Evolutionary conservation across 148 eudicot species (phyloP), one percentile per base, ranked within the genome.

Genomic region (Beta vulgaris): DNA sequence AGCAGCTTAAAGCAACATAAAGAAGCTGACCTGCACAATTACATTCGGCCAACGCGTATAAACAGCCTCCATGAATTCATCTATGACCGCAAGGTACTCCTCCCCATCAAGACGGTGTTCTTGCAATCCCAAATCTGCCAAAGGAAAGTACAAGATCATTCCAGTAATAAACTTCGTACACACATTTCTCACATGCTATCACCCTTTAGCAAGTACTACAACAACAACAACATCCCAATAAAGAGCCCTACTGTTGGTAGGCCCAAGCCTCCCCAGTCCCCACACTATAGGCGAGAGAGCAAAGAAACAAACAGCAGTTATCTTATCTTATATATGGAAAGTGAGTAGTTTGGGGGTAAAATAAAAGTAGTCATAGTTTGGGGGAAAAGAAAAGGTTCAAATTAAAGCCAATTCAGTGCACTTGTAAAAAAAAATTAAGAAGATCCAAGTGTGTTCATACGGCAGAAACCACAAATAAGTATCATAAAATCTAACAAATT

Each of bases 41-140:
- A 90, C 98, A 82, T 94, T 69, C 26, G 98, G 97, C 98, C 98
- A 94, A 29, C 98, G 97, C 67, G 98, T 88, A 79, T 89, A 94
- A 58, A 92, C 92, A 71, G 97, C 96, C 79, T 91, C 93, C 98
- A 94, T 91, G 82, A 94, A 94, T 77, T 94, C 98, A 78, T 94
- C 98, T 80, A 94, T 66, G 29, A 94, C 93, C 57, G 84, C 96
- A 85, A 94, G 35, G 81, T 94, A 94, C 73, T 94, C 97, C 7
- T 94, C 98, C 40, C 97, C 98, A 18, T 94, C 98, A 83, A 94
- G 96, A 68, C 98, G 98, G 54, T 82, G 88, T 76, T 90, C 86
- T 86, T 94, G 98, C 88, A 94, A 81, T 82, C 98, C 98, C 82
- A 94, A 82, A 81, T 94, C 98, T 94, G 84, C 34, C 36, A 69